Base-by-base conservation (phyloP, 192 early-diverging fungal species). In the Entophlyctis helioformis region DNA sequence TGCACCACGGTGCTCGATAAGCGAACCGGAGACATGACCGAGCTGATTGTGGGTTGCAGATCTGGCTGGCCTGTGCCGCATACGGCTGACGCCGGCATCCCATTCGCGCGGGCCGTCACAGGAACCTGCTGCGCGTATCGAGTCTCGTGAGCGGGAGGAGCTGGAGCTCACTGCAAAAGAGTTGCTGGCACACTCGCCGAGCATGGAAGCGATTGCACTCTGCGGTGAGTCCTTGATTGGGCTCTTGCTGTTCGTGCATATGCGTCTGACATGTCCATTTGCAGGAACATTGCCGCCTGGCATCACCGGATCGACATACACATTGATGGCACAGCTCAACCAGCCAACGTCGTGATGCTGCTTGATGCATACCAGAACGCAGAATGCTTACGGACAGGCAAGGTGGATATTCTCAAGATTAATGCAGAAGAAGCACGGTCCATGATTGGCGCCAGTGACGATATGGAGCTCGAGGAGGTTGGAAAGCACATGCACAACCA, bases 321-420 rank as follows among this genome's bases (percentile, higher is more conserved):
- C 37, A 3, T 39, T 39, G 4, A 39, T 39, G 6, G 16, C n/a
- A 15, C 46, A 33, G 31, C 26, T 6, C 28, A 44, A 44, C 51
- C 51, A 8, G 8, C n/a, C 10, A 28, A 53, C n/a, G 28, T 23
- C 38, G 35, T 53, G 15, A 12, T 53, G 28, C 24, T 53, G 10
- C 18, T 53, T 6, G 51, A 53, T 36, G 51, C 51, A n/a, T 44
- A 13, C 36, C 27, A 44, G 10, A 45, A 53, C 22, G 40, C 35
- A 24, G 55, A 57, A 20, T 46, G 41, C 41, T 22, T 57, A 0
- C 15, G 29, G 28, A 23, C 51, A 20, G 46, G 49, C 29, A 36
- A 36, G 35, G 55, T 57, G 7, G 31, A 35, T 12, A 57, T 57
- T 36, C 34, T 57, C 11, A 57, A 57, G 34, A 57, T 57, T 34